These are phyloP conservation scores for Thraustochytrium striatum DNA, from an alignment of 352 stramenopile species.

Conservation along the genomic window DNA sequence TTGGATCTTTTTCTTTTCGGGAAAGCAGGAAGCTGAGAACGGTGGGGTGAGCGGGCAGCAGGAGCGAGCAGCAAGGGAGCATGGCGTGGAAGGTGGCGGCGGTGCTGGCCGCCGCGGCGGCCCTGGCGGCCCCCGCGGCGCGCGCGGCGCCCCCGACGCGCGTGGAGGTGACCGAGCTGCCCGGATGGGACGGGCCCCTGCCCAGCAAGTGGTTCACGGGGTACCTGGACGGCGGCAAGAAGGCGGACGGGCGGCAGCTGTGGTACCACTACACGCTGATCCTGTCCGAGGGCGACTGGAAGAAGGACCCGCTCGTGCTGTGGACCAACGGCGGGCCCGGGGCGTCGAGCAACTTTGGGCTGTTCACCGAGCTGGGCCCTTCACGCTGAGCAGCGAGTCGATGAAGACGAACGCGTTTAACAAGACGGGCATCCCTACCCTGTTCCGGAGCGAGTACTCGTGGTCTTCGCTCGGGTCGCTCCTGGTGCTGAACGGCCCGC, in stretches of 20 bases:
- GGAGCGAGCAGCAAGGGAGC: neutral
- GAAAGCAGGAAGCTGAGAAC: too few relatives aligned
- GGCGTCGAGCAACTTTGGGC: constrained; percentile 50
- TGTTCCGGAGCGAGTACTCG: constrained; percentile 58
- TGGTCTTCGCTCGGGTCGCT: constrained; percentile 59
- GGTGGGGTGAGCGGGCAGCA: too few relatives aligned
- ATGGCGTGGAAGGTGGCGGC: neutral
- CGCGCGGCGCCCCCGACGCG: neutral
- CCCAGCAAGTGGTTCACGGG: constrained; percentile 41
- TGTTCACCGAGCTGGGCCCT: constrained; percentile 54
- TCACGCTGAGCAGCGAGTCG: constrained; percentile 52
- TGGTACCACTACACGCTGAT: constrained; percentile 46
- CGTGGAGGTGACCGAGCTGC: constrained; percentile 45
- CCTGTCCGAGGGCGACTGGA: constrained; percentile 18
- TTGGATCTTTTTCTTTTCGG: too few relatives aligned
- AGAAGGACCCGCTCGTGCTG: constrained; percentile 52
- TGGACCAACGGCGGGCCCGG: constrained; percentile 56
- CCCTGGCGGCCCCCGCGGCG: neutral
- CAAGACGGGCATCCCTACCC: constrained; percentile 57
- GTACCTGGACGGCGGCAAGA: constrained; percentile 36
- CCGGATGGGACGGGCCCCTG: constrained; percentile 48
- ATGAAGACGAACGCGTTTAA: constrained; percentile 53
- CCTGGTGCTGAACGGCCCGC: constrained; percentile 61
- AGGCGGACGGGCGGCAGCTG: constrained; percentile 18
- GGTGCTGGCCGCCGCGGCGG: neutral